A percentile compares a stretch with the other conserved stretches of the same genome.
Evolutionary conservation across 2,329 filamentous ascomycete genomes (phyloP).

Genomic region (Aspergillus sp.): DNA sequence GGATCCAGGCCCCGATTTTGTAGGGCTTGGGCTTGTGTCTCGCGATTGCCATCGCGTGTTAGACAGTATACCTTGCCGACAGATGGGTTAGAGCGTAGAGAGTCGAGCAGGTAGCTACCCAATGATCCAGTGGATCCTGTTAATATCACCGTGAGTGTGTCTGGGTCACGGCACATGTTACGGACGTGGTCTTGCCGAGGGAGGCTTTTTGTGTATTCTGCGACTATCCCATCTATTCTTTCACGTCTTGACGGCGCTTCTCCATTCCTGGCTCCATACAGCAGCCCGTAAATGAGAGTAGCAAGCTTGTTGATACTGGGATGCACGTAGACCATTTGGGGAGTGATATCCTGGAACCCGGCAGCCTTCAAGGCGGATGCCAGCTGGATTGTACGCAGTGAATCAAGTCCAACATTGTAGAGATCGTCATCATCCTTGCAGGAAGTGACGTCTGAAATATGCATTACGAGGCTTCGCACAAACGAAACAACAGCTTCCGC

Average conservation of each 20-base stretch:
- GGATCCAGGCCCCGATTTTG: no score
- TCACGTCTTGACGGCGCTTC: background rate
- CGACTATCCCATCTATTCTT: background rate
- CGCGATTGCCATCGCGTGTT: conserved; percentile 18
- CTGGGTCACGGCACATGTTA: no score
- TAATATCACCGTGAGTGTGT: background rate
- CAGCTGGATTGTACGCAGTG: background rate
- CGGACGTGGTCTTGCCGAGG: background rate
- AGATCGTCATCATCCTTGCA: background rate
- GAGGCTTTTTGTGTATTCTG: background rate
- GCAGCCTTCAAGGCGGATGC: background rate
- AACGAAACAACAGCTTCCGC: no score
- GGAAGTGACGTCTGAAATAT: no score
- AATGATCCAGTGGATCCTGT: conserved; percentile 51
- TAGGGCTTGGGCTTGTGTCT: no score
- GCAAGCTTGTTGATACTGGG: background rate
- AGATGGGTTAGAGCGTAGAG: conserved; percentile 29
- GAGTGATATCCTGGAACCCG: background rate
- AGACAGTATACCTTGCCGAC: conserved; percentile 49
- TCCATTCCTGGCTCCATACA: background rate
- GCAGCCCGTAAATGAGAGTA: background rate
- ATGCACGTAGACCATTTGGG: background rate
- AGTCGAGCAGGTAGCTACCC: conserved; percentile 48
- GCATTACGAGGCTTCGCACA: background rate
- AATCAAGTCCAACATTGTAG: background rate